These are phyloP conservation scores for Yamadazyma laniorum DNA, from an alignment of 805 yeast genomes.

Conservation along the genomic window DNA sequence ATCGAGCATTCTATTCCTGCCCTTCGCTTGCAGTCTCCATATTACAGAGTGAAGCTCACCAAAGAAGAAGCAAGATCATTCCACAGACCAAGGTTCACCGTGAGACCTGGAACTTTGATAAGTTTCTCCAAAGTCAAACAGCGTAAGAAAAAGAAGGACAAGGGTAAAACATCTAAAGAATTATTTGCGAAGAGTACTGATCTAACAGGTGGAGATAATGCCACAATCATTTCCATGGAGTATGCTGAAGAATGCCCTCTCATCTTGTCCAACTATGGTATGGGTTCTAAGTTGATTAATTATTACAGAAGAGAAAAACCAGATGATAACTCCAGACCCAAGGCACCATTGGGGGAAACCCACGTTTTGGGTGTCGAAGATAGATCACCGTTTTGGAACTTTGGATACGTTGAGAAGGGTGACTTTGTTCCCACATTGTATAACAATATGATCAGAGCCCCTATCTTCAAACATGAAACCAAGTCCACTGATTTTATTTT, in stretches of 20 bases:
- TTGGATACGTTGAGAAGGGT: constrained; percentile 94
- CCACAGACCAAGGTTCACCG: constrained; percentile 74
- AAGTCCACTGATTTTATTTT: constrained; percentile 77
- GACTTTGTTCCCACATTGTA: constrained; percentile 90
- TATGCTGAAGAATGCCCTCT: constrained; percentile 88
- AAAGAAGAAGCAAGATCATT: constrained; percentile 69
- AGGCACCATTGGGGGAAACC: constrained; percentile 87
- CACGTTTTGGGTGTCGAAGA: constrained; percentile 96
- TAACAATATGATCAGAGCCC: constrained; percentile 89
- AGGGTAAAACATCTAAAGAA: constrained; percentile 76
- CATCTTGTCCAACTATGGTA: constrained; percentile 83
- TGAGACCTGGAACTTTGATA: constrained; percentile 75
- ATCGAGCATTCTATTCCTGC: constrained; percentile 95
- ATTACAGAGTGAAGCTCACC: constrained; percentile 73
- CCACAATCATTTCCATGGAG: constrained; percentile 74
- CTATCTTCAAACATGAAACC: constrained; percentile 83
- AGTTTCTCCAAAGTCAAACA: constrained; percentile 70
- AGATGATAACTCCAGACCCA: constrained; percentile 84
- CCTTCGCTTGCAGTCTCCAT: constrained; percentile 80
- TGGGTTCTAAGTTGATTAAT: constrained; percentile 92
- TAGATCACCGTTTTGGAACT: constrained; percentile 96
- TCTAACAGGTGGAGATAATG: constrained; percentile 80
- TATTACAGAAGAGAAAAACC: constrained; percentile 83
- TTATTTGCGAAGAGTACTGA: constrained; percentile 70
- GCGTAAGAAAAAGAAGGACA: constrained; percentile 86